Conservation (phyloP, 148 eudicot species). For the Vaccinium myrtillus region DNA sequence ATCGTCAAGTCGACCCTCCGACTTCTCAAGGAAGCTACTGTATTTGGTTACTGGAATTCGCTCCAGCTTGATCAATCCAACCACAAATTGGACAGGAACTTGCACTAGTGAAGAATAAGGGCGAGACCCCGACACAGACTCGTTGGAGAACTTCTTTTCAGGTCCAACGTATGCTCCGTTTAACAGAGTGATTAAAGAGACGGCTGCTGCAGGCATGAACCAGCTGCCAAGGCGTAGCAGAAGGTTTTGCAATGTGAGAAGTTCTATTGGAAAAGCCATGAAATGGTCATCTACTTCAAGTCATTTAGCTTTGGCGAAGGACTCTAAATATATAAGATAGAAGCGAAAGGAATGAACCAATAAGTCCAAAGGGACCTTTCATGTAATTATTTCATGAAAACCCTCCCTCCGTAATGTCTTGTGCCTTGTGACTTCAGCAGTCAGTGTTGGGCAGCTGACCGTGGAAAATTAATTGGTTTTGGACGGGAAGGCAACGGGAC, state of each 20-base stretch:
- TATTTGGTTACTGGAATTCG: neutral
- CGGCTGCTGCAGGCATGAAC: neutral
- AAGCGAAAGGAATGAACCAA: neutral
- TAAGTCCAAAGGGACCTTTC: too few relatives aligned
- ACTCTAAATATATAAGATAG: neutral
- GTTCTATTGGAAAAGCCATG: neutral
- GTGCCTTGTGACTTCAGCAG: too few relatives aligned
- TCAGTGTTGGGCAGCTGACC: too few relatives aligned
- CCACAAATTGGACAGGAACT: neutral
- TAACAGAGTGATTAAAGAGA: neutral
- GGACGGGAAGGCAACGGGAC: too few relatives aligned
- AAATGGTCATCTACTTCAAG: neutral
- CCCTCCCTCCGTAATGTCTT: too few relatives aligned
- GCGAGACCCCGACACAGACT: neutral
- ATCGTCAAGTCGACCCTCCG: neutral
- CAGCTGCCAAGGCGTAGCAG: neutral
- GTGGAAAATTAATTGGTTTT: too few relatives aligned
- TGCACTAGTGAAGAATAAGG: constrained; percentile 3
- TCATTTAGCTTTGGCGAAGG: neutral
- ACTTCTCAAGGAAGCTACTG: neutral
- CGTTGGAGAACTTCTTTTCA: neutral
- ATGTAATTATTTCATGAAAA: too few relatives aligned
- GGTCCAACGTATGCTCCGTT: neutral
- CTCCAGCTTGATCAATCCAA: neutral
- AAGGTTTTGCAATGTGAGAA: neutral